Percentiles rank a stretch among this genome's conserved stretches.
Conservation (phyloP, 2,329 filamentous ascomycete genomes). For the Pyrenochaeta sp. region DNA sequence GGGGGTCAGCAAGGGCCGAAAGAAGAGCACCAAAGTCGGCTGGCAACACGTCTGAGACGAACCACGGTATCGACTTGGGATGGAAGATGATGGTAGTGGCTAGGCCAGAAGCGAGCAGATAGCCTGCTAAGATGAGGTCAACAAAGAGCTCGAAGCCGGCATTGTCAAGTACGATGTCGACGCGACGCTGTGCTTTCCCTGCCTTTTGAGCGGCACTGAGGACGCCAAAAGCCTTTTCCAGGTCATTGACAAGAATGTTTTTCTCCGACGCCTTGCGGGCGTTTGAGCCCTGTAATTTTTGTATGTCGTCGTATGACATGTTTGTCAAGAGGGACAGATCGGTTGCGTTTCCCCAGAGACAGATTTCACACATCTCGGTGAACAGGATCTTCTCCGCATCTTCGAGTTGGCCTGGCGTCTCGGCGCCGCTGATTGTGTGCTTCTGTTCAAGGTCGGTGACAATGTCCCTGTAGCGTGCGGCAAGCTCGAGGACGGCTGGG, state of each 20-base stretch:
- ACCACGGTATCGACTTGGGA: constrained; percentile 96
- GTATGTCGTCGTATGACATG: constrained; percentile 92
- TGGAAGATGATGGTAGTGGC: constrained; percentile 89
- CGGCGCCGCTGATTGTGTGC: constrained; percentile 50
- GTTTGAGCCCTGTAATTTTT: constrained; percentile 89
- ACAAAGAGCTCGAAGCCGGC: constrained; percentile 97
- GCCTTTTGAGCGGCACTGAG: constrained; percentile 71
- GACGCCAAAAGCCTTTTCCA: constrained; percentile 73
- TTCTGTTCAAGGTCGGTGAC: constrained; percentile 69
- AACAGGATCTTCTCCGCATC: constrained; percentile 82
- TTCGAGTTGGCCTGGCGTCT: constrained; percentile 61
- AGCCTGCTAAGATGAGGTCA: constrained; percentile 89
- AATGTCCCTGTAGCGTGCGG: constrained; percentile 78
- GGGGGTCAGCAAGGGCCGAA: constrained; percentile 77
- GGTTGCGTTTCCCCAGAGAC: constrained; percentile 96
- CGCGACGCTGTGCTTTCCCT: constrained; percentile 71
- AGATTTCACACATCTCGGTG: constrained; percentile 93
- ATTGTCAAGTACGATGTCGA: constrained; percentile 97
- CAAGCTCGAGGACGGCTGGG: constrained; percentile 82
- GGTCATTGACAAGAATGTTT: constrained; percentile 91
- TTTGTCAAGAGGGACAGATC: constrained; percentile 90
- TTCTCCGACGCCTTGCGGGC: constrained; percentile 86
- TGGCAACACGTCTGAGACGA: constrained; percentile 93
- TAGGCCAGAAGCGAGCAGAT: constrained; percentile 81
- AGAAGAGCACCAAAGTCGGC: constrained; percentile 85